Evolutionary conservation across 2,329 filamentous ascomycete genomes (phyloP).

Genomic region (Penicillium janthinellum): DNA sequence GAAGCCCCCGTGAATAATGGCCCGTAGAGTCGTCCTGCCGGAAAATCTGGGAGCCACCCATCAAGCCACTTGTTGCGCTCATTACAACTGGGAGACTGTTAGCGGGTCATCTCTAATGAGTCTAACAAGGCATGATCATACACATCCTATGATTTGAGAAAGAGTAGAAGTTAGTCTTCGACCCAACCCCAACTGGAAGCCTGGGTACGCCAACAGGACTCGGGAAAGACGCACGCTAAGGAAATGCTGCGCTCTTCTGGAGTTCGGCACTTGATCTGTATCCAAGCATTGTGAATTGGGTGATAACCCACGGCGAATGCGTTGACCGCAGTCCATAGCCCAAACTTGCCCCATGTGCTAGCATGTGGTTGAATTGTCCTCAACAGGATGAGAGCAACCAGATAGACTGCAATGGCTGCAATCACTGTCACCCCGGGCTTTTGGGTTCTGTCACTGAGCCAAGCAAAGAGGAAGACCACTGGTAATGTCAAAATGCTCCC

Average conservation of each 20-base stretch:
- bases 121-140: conserved; percentile 7
- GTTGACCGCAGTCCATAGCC: conserved; percentile 56
- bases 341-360: conserved; percentile 53
- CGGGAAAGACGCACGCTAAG: conserved; percentile 45
- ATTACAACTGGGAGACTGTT: conserved; percentile 42
- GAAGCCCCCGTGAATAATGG: conserved; percentile 48
- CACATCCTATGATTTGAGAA: conserved; percentile 33
- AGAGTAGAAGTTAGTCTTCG: conserved; percentile 30
- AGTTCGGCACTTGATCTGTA: conserved; percentile 55
- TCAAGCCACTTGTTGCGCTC: conserved; percentile 54
- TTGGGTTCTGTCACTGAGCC: conserved; percentile 51
- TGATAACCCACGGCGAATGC: conserved; percentile 57
- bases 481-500: conserved; percentile 50
- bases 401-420: conserved; percentile 49
- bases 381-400: conserved; percentile 48
- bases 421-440: conserved; percentile 50
- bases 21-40: conserved; percentile 47
- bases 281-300: conserved; percentile 57
- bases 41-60: conserved; percentile 57
- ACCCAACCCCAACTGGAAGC: too few species aligned
- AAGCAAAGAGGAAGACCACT: conserved; percentile 53
- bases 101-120: neutral
- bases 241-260: conserved; percentile 52
- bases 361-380: conserved; percentile 47
- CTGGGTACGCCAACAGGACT: neutral